Evolutionary conservation across 2,329 filamentous ascomycete species (phyloP).

Genomic region (Fonsecaea nubica): DNA sequence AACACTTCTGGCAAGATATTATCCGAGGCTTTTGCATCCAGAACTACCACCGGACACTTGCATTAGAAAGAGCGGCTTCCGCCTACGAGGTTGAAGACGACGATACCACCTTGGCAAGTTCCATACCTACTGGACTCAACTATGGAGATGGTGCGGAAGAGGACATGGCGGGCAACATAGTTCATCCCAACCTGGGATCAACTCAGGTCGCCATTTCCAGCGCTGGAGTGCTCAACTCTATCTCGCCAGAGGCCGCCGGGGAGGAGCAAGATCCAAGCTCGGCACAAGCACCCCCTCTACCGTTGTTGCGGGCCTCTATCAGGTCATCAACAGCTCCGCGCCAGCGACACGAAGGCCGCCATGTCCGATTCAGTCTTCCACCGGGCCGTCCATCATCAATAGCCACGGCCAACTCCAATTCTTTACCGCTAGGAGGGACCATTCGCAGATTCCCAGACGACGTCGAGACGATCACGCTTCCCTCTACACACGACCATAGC

Average conservation of each 20-base stretch:
- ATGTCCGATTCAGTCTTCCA: neutral
- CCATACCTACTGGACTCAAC: neutral
- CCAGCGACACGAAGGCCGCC: neutral
- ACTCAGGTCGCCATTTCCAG: neutral
- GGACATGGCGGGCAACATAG: neutral
- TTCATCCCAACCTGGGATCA: neutral
- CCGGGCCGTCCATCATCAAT: neutral
- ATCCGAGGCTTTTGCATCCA: neutral
- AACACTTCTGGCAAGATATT: neutral
- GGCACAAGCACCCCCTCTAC: neutral
- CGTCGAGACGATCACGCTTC: neutral
- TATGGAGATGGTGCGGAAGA: neutral
- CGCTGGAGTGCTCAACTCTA: neutral
- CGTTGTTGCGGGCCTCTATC: neutral
- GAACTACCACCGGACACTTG: neutral
- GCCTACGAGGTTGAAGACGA: neutral
- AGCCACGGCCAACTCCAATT: neutral
- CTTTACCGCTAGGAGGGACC: neutral
- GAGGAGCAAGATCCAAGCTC: neutral
- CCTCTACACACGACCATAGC: conserved; percentile 19
- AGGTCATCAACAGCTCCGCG: neutral
- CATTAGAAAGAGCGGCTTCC: neutral
- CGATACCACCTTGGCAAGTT: neutral
- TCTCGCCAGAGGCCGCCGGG: neutral
- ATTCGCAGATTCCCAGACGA: neutral